Base-by-base conservation (phyloP, 257 asterid species). In the Primulina eburnea region DNA sequence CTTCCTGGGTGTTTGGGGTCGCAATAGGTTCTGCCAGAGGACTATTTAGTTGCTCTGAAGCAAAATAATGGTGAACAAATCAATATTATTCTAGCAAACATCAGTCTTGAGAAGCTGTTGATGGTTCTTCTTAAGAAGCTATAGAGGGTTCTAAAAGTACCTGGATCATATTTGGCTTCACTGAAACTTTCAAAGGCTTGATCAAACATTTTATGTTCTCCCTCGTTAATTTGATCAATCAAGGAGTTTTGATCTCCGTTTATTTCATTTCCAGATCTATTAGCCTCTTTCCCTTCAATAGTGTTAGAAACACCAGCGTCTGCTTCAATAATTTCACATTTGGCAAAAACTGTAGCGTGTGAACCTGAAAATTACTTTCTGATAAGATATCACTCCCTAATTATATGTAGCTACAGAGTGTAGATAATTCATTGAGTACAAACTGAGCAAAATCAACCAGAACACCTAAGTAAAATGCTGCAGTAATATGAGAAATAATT, bases 11-110 rank as follows among this genome's bases (percentile, higher is more conserved):
- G 52, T n/a, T 33, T 30, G 70, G 62, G 59, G 26, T 32, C 21
- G 63, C 64, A 66, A 32, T 28, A 47, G 72, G 56, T 4, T 32
- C 32, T 18, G 57, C 66, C 38, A 59, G 28, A 21, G 62, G 75
- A 66, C 73, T 67, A 34, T 63, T 50, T 66, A 40, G 68, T 63
- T 29, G 72, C 68, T 74, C 76, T 29, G 73, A 71, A n/a, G 64
- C 43, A 80, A 67, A 60, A 50, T 67, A 20, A 72, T 26, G 63
- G 50, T 30, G 34, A 30, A 43, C 32, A 24, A 50, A 65, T 64
- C 38, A 64, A 26, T 4, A 57, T 12, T 37, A 35, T 50, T 69
- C 32, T 35, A 16, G 40, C 24, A 24, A 55, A 67, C 8, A 50
- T 62, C 72, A n/a, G 67, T 21, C 67, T n/a, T 38, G 58, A 50